phyloP scores from a whole-genome alignment of 176 grass and related monocot species.

The Aegilops bicornis region DNA sequence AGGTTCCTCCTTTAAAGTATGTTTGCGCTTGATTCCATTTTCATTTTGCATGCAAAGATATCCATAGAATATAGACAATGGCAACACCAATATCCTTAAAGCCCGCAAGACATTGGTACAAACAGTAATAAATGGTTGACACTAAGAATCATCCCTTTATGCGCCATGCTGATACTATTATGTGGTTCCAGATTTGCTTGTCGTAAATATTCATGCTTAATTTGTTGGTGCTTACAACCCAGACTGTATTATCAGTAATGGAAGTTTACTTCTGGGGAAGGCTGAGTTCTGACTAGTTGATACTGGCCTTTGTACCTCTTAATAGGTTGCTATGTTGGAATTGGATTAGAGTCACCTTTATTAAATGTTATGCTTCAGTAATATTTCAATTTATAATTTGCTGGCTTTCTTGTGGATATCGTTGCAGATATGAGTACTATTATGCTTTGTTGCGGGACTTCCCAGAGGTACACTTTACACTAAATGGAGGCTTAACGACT shows the following conservation, averaged over 20 bases:
- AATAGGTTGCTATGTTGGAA: slow-evolving; percentile 14
- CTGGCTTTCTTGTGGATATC: not conserved
- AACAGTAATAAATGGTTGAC: not conserved
- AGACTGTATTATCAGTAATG: not conserved
- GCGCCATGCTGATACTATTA: not conserved
- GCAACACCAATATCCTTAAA: slow-evolving; percentile 13
- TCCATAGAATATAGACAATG: not conserved
- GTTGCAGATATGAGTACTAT: slow-evolving; percentile 91
- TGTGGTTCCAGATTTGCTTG: not conserved
- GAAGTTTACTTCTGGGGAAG: not conserved
- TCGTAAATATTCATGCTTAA: not conserved
- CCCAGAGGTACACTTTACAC: slow-evolving; percentile 75
- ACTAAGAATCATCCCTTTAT: not conserved
- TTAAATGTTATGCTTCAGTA: not conserved
- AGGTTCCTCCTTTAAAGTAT: slow-evolving; percentile 93
- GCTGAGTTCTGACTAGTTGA: not conserved
- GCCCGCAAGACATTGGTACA: not conserved
- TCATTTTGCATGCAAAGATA: not conserved
- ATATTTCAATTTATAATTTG: not conserved
- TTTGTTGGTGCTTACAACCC: not conserved
- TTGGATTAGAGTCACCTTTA: not conserved
- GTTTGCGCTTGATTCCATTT: slow-evolving; percentile 14
- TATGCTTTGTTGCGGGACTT: slow-evolving; percentile 90
- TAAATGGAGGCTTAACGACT: slow-evolving; percentile 85
- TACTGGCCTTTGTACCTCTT: not conserved